Percentiles rank a stretch among this genome's conserved stretches.
These are phyloP conservation scores for Zygoascus meyerae DNA, from an alignment of 1,139 yeast genomes.

Conservation along the genomic window DNA sequence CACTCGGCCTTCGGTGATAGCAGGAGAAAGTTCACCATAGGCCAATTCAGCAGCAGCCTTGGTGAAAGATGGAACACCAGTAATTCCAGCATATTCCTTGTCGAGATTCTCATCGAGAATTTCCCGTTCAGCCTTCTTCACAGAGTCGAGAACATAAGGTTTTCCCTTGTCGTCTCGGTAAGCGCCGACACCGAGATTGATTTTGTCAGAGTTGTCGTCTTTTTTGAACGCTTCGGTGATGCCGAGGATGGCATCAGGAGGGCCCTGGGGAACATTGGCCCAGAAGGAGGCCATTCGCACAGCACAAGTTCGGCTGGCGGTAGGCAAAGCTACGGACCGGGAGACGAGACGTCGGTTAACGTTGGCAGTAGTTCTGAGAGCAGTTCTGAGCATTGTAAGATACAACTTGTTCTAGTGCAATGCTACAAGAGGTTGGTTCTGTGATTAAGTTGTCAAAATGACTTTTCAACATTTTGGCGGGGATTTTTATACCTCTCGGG, in stretches of 20 bases:
- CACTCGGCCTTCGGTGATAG: conserved; percentile 41
- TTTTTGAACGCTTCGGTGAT: conserved; percentile 53
- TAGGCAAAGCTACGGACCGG: not conserved
- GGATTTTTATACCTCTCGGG: too few relatives aligned
- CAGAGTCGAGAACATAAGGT: conserved; percentile 92
- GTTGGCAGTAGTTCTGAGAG: not conserved
- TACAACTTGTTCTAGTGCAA: not conserved
- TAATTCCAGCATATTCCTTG: conserved; percentile 87
- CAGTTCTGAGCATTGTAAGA: conserved; percentile 6
- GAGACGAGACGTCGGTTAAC: too few relatives aligned
- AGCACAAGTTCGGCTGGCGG: not conserved
- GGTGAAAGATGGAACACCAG: conserved; percentile 74
- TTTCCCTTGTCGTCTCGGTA: conserved; percentile 89
- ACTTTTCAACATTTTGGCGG: too few relatives aligned
- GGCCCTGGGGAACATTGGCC: conserved; percentile 48
- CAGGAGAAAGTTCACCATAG: conserved; percentile 39
- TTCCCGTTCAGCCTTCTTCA: conserved; percentile 47
- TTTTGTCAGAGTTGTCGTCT: conserved; percentile 49
- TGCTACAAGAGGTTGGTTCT: not conserved
- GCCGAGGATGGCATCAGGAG: conserved; percentile 63
- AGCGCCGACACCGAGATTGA: conserved; percentile 93
- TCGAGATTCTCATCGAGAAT: conserved; percentile 45
- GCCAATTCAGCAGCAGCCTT: conserved; percentile 65
- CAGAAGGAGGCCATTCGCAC: conserved; percentile 30
- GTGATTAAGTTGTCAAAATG: not conserved